Evolutionary conservation across 2,329 filamentous ascomycete genomes (phyloP).

Genomic region (Colletotrichum siamense): DNA sequence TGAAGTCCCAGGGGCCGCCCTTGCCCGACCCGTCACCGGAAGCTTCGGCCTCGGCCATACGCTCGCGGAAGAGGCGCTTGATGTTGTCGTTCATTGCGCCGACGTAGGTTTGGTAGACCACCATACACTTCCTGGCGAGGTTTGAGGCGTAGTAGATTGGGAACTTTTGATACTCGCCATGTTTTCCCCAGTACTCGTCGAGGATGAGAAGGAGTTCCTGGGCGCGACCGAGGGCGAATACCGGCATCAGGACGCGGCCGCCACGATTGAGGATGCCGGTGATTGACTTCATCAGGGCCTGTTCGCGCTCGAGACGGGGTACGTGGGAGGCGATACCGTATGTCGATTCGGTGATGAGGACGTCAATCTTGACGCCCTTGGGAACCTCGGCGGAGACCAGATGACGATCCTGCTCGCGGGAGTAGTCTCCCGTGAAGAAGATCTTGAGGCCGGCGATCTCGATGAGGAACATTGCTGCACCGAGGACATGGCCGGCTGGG

Average conservation of each 20-base stretch:
- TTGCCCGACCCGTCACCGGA: slow-evolving; percentile 76
- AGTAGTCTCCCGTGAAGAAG: slow-evolving; percentile 98
- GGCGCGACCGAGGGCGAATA: slow-evolving; percentile 91
- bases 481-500: slow-evolving; percentile 95
- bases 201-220: slow-evolving; percentile 94
- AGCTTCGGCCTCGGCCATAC: slow-evolving; percentile 88
- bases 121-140: slow-evolving; percentile 94
- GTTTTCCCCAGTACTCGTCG: slow-evolving; percentile 95
- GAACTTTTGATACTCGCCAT: slow-evolving; percentile 84
- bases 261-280: slow-evolving; percentile 90
- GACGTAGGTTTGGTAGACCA: slow-evolving; percentile 98
- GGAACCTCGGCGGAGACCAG: slow-evolving; percentile 93
- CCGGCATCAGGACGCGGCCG: slow-evolving; percentile 90
- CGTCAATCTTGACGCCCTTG: slow-evolving; percentile 87
- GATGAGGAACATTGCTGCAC: slow-evolving; percentile 97
- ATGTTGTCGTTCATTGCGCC: slow-evolving; percentile 99
- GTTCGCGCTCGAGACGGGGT: slow-evolving; percentile 87
- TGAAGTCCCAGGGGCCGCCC: slow-evolving; percentile 95
- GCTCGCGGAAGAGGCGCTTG: slow-evolving; percentile 90
- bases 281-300: slow-evolving; percentile 93
- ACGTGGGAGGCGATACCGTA: slow-evolving; percentile 96
- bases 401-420: slow-evolving; percentile 92
- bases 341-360: slow-evolving; percentile 96
- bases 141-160: slow-evolving; percentile 99
- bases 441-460: slow-evolving; percentile 97